Evolutionary conservation across 495 filamentous ascomycete genomes (phyloP).

Genomic region (Aspergillus wentii): DNA sequence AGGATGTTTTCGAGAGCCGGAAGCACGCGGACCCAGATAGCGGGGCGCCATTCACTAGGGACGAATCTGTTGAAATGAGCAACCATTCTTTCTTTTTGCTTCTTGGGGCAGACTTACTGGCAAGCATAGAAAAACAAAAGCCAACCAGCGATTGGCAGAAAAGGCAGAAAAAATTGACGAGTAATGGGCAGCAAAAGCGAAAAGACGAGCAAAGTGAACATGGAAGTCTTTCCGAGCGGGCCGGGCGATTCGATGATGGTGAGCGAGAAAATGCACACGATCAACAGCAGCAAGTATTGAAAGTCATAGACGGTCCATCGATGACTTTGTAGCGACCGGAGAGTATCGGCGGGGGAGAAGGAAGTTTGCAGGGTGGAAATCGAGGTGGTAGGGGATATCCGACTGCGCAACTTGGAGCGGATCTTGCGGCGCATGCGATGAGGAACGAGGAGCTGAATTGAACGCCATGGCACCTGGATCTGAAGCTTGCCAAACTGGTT

Average conservation of each 20-base stretch:
- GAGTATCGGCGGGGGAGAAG: constrained; percentile 66
- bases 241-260: constrained; percentile 72
- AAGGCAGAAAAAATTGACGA: constrained; percentile 85
- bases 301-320: constrained; percentile 83
- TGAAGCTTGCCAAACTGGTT: constrained; percentile 45
- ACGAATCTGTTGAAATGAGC: constrained; percentile 59
- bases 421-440: constrained; percentile 69
- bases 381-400: constrained; percentile 64
- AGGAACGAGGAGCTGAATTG: constrained; percentile 52
- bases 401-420: constrained; percentile 67
- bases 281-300: constrained; percentile 73
- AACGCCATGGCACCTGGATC: constrained; percentile 47
- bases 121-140: constrained; percentile 84
- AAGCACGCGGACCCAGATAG: constrained; percentile 90
- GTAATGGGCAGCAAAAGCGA: constrained; percentile 83
- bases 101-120: constrained; percentile 83
- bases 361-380: constrained; percentile 78
- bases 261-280: constrained; percentile 73
- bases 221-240: constrained; percentile 63
- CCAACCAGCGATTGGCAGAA: constrained; percentile 78
- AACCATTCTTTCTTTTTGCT: constrained; percentile 13
- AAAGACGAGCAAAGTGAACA: constrained; percentile 58
- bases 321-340: constrained; percentile 66
- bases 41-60: constrained; percentile 74
- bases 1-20: constrained; percentile 96